Evolutionary conservation across 2,329 filamentous ascomycete genomes (phyloP), one percentile per base, ranked within the genome.

Genomic region (Fusarium chuoi): DNA sequence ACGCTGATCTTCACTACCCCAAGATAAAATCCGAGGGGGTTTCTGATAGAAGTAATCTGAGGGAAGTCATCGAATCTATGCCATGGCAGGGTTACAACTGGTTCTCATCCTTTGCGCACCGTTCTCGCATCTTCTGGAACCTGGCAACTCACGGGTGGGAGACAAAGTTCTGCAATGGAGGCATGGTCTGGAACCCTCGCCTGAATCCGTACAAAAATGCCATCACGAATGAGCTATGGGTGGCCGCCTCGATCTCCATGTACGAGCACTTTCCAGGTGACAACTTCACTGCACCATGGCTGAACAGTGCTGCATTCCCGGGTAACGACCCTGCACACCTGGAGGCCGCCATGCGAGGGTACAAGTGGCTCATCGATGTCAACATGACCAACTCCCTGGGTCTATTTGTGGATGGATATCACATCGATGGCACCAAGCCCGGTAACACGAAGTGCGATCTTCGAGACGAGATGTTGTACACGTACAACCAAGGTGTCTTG

Each of bases 401-500:
- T 0, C 85, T 98, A 2, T 97, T 94, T 79, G 90, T 91, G 1
- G 96, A 98, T 77, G 96, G 96, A 17, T 98, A 94, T 80, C 96
- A 98, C 81, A 92, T 98, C 78, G 84, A 85, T 33, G 88, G 90
- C 64, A 83, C 84, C 12, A 87, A 87, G 67, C 87, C 86, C 33
- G 90, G 91, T 56, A 94, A 93, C 63, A 91, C 89, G 1, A 87
- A 89, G 71, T 98, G 96, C 81, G 94, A 98, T 79, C 81, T 89
- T 56, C 89, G 95, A 55, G 94, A 98, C 81, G 90, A 95, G 75
- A 96, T 95, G 91, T 92, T 98, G 14, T 98, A 95, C 82, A 97
- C 95, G 0, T 98, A 98, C 84, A 98, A 98, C 83, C 96, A 98
- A 82, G 96, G 95, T 28, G 94, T 98, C 8, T 79, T 98, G 3